phyloP scores from a whole-genome alignment of 192 early-diverging fungal genomes.

The Umbelopsis sp. region DNA sequence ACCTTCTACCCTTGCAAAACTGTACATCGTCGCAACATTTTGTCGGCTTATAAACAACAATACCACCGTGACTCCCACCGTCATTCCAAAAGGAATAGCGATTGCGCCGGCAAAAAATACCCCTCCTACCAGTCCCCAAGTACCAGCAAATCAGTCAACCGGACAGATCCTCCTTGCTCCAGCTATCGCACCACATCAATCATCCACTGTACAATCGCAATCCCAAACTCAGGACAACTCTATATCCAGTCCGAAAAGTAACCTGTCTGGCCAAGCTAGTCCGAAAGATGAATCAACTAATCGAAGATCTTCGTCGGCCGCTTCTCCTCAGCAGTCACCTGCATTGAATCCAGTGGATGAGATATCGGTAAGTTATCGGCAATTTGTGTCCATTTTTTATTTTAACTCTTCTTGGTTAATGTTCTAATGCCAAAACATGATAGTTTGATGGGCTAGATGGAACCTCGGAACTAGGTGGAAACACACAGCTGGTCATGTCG shows the following conservation, averaged over 20 bases:
- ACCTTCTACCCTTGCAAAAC: constrained; percentile 43
- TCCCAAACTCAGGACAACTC: not conserved
- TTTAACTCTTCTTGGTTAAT: no score
- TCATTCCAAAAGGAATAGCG: not conserved
- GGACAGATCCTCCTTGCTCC: constrained; percentile 5
- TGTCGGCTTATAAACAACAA: not conserved
- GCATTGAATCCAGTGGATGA: not conserved
- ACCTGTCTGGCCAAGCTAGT: not conserved
- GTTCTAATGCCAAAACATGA: not conserved
- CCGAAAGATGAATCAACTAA: not conserved
- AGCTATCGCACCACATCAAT: not conserved
- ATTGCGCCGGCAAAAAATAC: not conserved
- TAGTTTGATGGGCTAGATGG: not conserved
- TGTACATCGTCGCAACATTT: constrained; percentile 45
- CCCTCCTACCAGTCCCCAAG: not conserved
- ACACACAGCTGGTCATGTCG: not conserved
- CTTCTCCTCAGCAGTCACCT: not conserved
- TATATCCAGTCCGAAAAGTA: not conserved
- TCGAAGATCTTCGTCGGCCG: not conserved
- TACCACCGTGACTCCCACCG: not conserved
- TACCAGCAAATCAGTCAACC: not conserved
- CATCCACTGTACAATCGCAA: not conserved
- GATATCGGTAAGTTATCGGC: not conserved
- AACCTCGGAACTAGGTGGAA: not conserved
- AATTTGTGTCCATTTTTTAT: not conserved